Conservation (phyloP, 768 basidiomycete genomes). For the Phanerochaete carnosa region DNA sequence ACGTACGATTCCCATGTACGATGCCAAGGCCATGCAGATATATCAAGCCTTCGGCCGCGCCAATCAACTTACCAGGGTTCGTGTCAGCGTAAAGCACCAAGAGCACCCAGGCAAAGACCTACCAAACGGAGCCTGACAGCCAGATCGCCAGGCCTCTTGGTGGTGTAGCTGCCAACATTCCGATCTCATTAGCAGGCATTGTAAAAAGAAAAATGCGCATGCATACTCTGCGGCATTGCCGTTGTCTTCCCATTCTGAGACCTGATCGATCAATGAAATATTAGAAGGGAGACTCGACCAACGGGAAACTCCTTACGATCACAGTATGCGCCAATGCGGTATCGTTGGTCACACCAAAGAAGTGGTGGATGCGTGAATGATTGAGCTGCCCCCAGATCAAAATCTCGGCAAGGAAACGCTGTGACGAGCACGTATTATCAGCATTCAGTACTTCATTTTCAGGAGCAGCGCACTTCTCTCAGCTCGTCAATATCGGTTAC, state of each 20-base stretch:
- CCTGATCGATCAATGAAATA: not conserved
- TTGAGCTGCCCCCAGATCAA: not conserved
- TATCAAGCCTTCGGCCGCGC: not conserved
- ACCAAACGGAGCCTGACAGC: not conserved
- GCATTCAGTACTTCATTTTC: not conserved
- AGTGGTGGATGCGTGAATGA: not conserved
- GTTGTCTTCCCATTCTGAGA: not conserved
- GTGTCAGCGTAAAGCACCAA: not conserved
- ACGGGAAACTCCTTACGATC: not conserved
- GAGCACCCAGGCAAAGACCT: not conserved
- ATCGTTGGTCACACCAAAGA: not conserved
- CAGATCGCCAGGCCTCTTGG: not conserved
- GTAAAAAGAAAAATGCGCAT: not conserved
- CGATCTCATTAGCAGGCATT: not conserved
- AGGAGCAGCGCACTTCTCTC: not conserved
- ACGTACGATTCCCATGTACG: not conserved
- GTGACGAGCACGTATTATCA: not conserved
- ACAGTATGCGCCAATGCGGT: not conserved
- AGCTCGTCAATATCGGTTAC: not conserved
- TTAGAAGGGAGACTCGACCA: not conserved
- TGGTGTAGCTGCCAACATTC: not conserved
- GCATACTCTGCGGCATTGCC: not conserved
- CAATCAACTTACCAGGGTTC: not conserved
- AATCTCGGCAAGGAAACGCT: not conserved
- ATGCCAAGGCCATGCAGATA: not conserved